Percentiles rank a stretch among this genome's conserved stretches.
phyloP scores from a whole-genome alignment of 305 asterid species.

The Fraxinus paxiana region DNA sequence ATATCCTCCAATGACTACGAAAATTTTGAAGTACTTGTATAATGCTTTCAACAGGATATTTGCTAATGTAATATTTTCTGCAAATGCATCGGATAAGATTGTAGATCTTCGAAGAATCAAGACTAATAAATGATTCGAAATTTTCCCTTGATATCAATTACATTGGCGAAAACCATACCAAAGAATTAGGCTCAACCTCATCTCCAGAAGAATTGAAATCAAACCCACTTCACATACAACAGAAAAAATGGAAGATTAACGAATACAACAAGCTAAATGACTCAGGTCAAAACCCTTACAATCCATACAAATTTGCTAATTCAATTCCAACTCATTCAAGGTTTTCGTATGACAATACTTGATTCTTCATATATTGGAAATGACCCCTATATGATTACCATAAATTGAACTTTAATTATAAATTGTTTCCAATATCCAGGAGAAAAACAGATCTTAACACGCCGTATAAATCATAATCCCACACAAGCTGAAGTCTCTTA shows the following conservation, averaged over 20 bases:
- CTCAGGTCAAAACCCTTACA: conserved; percentile 2
- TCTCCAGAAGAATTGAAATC: background rate
- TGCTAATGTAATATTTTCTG: background rate
- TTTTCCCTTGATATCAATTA: background rate
- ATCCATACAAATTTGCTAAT: background rate
- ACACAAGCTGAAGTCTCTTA: conserved; percentile 4
- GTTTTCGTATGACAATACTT: background rate
- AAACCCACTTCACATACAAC: conserved; percentile 22
- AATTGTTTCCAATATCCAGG: conserved; percentile 8
- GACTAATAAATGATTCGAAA: background rate
- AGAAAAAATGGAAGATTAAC: background rate
- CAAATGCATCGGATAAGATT: background rate
- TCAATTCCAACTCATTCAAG: background rate
- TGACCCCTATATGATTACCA: conserved; percentile 9
- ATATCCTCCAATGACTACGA: background rate
- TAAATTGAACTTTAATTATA: background rate
- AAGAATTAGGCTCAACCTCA: conserved; percentile 5
- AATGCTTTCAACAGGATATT: background rate
- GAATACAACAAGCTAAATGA: conserved; percentile 12
- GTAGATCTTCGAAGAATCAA: background rate
- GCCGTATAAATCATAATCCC: background rate
- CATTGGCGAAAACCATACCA: background rate
- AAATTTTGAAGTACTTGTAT: background rate
- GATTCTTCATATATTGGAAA: conserved; percentile 8
- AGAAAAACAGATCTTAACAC: no score